Evolutionary conservation across 805 yeast genomes (phyloP).

Genomic region (Saccharomyces cerevisiae): DNA sequence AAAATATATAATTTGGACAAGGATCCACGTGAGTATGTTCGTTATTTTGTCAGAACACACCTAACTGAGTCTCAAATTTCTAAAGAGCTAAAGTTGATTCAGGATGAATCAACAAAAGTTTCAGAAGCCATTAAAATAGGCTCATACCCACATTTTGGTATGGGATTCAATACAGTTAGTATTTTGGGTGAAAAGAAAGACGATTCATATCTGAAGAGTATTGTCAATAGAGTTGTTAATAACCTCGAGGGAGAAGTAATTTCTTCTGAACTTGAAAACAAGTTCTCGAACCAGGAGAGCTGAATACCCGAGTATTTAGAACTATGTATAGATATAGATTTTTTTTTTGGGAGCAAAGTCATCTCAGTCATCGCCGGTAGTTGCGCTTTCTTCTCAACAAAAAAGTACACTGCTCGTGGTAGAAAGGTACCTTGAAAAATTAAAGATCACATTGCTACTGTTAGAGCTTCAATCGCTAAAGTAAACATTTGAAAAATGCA

Average conservation of each 20-base stretch:
- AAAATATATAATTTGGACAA: constrained; percentile 33
- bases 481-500: neutral
- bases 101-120: constrained; percentile 31
- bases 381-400: neutral
- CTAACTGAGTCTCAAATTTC: constrained; percentile 63
- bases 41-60: constrained; percentile 56
- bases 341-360: neutral
- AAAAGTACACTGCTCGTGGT: neutral
- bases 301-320: neutral
- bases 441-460: neutral
- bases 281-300: constrained; percentile 16
- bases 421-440: neutral
- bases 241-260: constrained; percentile 52
- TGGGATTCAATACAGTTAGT: constrained; percentile 61
- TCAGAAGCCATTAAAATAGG: constrained; percentile 56
- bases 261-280: constrained; percentile 47
- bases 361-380: neutral
- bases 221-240: constrained; percentile 41
- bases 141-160: constrained; percentile 71
- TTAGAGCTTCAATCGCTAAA: neutral
- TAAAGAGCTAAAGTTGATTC: constrained; percentile 47
- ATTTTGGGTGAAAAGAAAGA: constrained; percentile 50
- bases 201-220: constrained; percentile 31
- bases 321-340: neutral
- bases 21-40: constrained; percentile 23